Percentiles rank a stretch among this genome's conserved stretches.
These are phyloP conservation scores for Asterochloris erici DNA, from an alignment of 139 green algal species.

Conservation along the genomic window DNA sequence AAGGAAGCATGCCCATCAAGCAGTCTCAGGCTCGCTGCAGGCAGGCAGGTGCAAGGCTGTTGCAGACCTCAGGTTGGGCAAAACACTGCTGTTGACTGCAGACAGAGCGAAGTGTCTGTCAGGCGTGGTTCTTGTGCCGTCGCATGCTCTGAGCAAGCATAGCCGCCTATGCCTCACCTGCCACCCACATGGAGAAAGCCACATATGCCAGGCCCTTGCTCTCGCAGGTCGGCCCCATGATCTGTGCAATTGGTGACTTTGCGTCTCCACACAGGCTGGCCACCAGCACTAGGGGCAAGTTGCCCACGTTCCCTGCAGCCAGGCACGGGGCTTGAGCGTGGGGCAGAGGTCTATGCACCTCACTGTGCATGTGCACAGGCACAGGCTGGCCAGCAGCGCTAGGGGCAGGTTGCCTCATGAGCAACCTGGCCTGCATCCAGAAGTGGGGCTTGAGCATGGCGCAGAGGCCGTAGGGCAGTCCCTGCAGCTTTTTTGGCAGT, in stretches of 20 bases:
- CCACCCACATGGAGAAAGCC: conserved; percentile 51
- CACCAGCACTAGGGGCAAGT: conserved; percentile 54
- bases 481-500: neutral
- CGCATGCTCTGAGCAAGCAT: no score
- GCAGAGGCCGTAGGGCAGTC: neutral
- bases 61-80: no score
- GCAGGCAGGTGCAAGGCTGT: no score
- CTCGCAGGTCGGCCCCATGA: conserved; percentile 6
- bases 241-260: conserved; percentile 22
- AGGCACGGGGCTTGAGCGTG: neutral
- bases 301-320: conserved; percentile 39
- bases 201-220: conserved; percentile 50
- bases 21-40: no score
- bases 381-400: neutral
- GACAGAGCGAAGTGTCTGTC: no score
- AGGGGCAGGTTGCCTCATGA: neutral
- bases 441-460: neutral
- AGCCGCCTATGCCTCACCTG: neutral
- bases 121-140: no score
- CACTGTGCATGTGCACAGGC: neutral
- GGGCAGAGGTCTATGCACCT: neutral
- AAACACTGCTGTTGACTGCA: no score
- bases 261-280: conserved; percentile 35
- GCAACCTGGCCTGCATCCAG: neutral
- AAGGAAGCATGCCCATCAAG: no score